phyloP scores from a whole-genome alignment of 176 grass and related monocot species.

The Bothriochloa decipiens region DNA sequence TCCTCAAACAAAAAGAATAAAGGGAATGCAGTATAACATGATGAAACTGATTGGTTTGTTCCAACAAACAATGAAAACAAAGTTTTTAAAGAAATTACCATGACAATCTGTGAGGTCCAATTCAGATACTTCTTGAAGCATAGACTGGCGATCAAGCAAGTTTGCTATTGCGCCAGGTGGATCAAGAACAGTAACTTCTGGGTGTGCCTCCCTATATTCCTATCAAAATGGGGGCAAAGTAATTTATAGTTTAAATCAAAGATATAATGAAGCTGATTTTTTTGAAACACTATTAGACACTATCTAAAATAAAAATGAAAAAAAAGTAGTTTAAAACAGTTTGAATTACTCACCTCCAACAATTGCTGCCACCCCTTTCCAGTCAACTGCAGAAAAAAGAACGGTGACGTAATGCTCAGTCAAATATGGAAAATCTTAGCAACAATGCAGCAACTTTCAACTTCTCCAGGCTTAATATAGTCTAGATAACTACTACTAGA shows the following conservation, averaged over 20 bases:
- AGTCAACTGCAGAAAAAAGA: conserved; percentile 63
- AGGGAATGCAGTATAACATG: not conserved
- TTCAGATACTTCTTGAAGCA: conserved; percentile 94
- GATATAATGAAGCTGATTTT: conserved; percentile 1
- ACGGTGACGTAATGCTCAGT: not conserved
- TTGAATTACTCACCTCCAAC: conserved; percentile 72
- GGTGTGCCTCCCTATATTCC: conserved; percentile 82
- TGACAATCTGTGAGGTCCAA: conserved; percentile 74
- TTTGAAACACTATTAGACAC: conserved; percentile 23
- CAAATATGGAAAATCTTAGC: conserved; percentile 23
- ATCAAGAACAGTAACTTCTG: conserved; percentile 97
- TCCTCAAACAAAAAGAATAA: conserved; percentile 4
- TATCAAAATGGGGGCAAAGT: conserved; percentile 36
- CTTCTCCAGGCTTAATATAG: not conserved
- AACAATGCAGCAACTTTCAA: not conserved
- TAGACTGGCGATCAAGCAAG: conserved; percentile 84
- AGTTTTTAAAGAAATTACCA: conserved; percentile 65
- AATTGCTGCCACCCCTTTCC: conserved; percentile 83
- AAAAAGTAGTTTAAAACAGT: conserved; percentile 38
- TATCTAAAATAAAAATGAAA: conserved; percentile 31
- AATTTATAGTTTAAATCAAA: conserved; percentile 3
- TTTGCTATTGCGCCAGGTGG: conserved; percentile 91
- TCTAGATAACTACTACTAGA: not conserved
- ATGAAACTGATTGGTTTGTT: conserved; percentile 9
- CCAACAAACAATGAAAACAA: conserved; percentile 22